Base-by-base conservation (phyloP, 176 grass and related monocot genomes). In the Eleusine indica region DNA sequence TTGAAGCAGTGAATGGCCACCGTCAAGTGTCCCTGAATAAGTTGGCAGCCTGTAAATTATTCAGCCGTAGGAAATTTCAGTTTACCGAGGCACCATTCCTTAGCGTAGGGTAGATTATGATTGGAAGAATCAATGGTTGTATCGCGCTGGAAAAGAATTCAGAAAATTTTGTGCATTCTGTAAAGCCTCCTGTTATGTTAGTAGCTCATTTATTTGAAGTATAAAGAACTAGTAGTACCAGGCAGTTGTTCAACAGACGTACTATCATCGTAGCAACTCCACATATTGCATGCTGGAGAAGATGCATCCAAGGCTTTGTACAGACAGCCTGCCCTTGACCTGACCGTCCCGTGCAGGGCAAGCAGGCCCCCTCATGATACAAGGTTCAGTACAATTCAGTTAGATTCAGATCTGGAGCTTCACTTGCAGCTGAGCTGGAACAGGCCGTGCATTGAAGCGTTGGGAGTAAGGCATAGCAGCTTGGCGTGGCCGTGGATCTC, bases 41-140 rank as follows among this genome's bases (percentile, higher is more conserved):
- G 42, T 63, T 70, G 32, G 29, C 74, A 80, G 51, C 69, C 4
- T 90, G 84, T 90, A 90, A 48, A 87, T 90, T 64, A 75, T 70
- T 76, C 49, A 53, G 80, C 13, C 30, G 22, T 79, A 70, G 84
- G 75, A 75, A 75, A 71, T 83, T 53, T 43, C 62, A 70, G 70
- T 32, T 32, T 48, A 38, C 35, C 29, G 42, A 72, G 78, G 71
- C 46, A 2, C 10, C 1, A 17, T 53, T 79, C 62, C 32, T 62
- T 86, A 46, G 52, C 29, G 11, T 83, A 83, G 80, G 38, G 7
- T 83, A 87, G 84, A 63, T 74, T 54, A 63, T 73, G 21, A 77
- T 66, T 67, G 3, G 3, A 73, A 39, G 22, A 19, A 42, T 8
- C 6, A 52, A 49, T 69, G 61, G 16, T 62, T 83, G 74, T 83